Conservation (phyloP, 805 yeast genomes). For the Myxozyma kluyveri region DNA sequence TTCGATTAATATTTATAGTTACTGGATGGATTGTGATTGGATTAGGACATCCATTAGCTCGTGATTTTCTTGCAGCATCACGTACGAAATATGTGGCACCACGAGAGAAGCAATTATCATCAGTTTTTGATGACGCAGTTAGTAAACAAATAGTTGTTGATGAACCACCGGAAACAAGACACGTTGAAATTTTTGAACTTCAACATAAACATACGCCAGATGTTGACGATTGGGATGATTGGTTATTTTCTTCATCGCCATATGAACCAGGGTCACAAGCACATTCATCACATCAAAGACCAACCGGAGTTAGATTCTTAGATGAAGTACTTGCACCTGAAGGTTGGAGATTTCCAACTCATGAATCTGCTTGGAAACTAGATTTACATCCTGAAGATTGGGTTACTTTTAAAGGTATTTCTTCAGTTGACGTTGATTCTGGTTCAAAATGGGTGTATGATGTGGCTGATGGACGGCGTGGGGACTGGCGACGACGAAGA, state of each 20-base stretch:
- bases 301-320: constrained; percentile 60
- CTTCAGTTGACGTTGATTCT: constrained; percentile 33
- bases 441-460: constrained; percentile 44
- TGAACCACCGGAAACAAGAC: constrained; percentile 56
- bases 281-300: constrained; percentile 53
- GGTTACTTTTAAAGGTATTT: constrained; percentile 48
- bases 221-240: constrained; percentile 60
- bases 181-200: constrained; percentile 77
- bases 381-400: constrained; percentile 56
- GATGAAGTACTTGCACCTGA: constrained; percentile 62
- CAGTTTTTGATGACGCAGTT: constrained; percentile 41
- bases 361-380: constrained; percentile 57
- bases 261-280: constrained; percentile 52
- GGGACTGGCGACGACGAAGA: constrained; percentile 44
- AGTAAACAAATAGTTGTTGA: constrained; percentile 59
- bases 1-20: constrained; percentile 25
- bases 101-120: constrained; percentile 37
- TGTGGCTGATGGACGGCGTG: constrained; percentile 27
- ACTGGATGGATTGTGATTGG: constrained; percentile 27
- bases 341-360: constrained; percentile 66
- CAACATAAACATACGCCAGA: constrained; percentile 59
- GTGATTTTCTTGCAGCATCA: constrained; percentile 12
- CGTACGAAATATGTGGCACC: constrained; percentile 30
- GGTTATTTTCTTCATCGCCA: constrained; percentile 52
- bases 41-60: constrained; percentile 26